These are phyloP conservation scores for Saksenaea vasiformis DNA, from an alignment of 371 early-diverging fungal species.

Conservation along the genomic window DNA sequence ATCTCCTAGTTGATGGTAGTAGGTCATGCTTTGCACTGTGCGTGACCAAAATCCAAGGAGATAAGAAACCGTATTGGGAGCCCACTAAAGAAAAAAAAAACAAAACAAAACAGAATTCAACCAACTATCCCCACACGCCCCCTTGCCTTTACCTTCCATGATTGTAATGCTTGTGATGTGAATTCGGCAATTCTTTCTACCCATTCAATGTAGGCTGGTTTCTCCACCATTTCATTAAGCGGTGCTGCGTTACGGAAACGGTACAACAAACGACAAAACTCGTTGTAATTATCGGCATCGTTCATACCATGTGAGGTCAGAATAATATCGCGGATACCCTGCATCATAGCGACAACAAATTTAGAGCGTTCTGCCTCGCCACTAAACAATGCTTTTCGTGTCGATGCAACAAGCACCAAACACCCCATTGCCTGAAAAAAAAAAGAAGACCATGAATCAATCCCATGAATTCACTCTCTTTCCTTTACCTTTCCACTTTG, in stretches of 20 bases:
- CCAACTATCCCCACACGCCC: neutral
- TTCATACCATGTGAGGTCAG: conserved; percentile 62
- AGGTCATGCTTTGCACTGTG: conserved; percentile 66
- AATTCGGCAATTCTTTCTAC: conserved; percentile 74
- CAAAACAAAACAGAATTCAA: too few relatives aligned
- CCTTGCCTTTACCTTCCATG: conserved; percentile 68
- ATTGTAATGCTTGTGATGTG: conserved; percentile 72
- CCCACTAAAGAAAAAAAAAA: conserved; percentile 62
- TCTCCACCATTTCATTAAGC: conserved; percentile 74
- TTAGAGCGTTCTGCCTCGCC: conserved; percentile 66
- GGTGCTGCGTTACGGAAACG: conserved; percentile 84
- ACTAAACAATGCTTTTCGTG: conserved; percentile 82
- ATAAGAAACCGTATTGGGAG: conserved; percentile 77
- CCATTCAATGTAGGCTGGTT: conserved; percentile 72
- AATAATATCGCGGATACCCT: conserved; percentile 73
- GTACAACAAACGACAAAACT: conserved; percentile 81
- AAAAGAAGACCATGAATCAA: conserved; percentile 1
- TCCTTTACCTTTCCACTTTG: conserved; percentile 36
- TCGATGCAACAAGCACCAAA: conserved; percentile 76
- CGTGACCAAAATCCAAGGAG: conserved; percentile 87
- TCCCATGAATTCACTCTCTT: too few relatives aligned
- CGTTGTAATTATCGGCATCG: conserved; percentile 80
- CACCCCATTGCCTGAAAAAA: conserved; percentile 77
- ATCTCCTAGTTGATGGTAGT: conserved; percentile 46
- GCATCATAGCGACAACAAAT: conserved; percentile 72